Evolutionary conservation across 1,284 basidiomycete genomes (phyloP).

Genomic region (Austroboletus novae-zelandiae): DNA sequence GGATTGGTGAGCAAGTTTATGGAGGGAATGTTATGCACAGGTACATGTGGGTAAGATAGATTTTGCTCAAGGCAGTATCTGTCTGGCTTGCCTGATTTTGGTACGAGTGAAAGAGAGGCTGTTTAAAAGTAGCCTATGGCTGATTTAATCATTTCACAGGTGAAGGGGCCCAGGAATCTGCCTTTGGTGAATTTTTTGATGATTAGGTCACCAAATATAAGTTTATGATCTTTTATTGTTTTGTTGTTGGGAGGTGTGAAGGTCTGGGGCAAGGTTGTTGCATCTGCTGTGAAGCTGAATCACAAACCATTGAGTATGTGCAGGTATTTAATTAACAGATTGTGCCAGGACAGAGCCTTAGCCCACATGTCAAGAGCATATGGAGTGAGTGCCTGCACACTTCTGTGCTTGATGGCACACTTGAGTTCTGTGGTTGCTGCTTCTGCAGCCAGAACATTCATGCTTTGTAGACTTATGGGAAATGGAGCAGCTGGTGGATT

Average conservation of each 20-base stretch:
- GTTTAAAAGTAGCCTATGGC: not conserved
- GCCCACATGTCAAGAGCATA: not conserved
- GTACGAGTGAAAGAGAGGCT: not conserved
- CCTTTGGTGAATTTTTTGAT: not conserved
- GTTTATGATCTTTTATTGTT: no score
- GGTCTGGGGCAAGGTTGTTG: no score
- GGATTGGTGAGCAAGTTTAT: not conserved
- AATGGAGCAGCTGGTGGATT: not conserved
- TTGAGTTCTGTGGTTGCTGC: not conserved
- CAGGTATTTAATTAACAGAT: not conserved
- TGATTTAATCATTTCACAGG: not conserved
- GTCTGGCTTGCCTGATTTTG: not conserved
- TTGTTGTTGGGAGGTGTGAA: no score
- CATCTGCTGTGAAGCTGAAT: no score
- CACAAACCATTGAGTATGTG: no score
- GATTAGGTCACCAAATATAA: no score
- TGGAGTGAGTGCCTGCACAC: not conserved
- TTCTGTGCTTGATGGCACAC: no score
- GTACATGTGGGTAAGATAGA: not conserved
- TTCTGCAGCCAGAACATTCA: not conserved
- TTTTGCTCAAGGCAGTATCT: not conserved
- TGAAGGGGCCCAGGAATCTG: not conserved
- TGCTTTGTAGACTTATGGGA: not conserved
- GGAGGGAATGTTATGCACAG: not conserved
- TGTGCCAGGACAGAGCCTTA: not conserved